Evolutionary conservation across 495 filamentous ascomycete species (phyloP).

Genomic region (Annulohypoxylon maeteangense): DNA sequence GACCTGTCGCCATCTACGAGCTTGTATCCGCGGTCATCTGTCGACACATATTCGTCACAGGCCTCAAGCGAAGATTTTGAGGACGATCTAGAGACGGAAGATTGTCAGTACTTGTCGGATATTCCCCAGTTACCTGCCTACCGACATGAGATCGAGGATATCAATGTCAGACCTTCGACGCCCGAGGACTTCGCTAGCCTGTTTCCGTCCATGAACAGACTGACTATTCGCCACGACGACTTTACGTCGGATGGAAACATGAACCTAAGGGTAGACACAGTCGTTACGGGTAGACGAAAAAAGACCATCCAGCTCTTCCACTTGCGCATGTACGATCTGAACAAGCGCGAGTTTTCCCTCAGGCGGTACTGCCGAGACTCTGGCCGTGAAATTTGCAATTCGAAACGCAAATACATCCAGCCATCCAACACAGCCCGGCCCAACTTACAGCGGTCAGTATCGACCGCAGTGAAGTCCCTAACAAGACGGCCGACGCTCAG

Average conservation of each 20-base stretch:
- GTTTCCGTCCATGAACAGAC: slow-evolving; percentile 83
- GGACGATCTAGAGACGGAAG: slow-evolving; percentile 62
- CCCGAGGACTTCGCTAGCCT: slow-evolving; percentile 85
- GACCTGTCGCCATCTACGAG: slow-evolving; percentile 60
- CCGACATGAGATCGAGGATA: slow-evolving; percentile 66
- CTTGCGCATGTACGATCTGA: slow-evolving; percentile 93
- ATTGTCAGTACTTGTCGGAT: slow-evolving; percentile 53
- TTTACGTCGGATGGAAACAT: slow-evolving; percentile 94
- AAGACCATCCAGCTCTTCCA: slow-evolving; percentile 89
- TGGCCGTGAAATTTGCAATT: slow-evolving; percentile 92
- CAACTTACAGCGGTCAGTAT: slow-evolving; percentile 75
- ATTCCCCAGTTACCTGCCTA: slow-evolving; percentile 68
- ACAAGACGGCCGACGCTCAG: slow-evolving; percentile 66
- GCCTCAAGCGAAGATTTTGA: slow-evolving; percentile 72
- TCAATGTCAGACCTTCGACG: slow-evolving; percentile 76
- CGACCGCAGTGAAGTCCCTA: slow-evolving; percentile 76
- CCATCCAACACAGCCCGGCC: slow-evolving; percentile 52
- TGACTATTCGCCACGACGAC: slow-evolving; percentile 92
- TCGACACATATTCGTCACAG: slow-evolving; percentile 82
- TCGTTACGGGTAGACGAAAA: slow-evolving; percentile 67
- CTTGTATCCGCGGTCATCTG: slow-evolving; percentile 69
- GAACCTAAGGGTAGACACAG: slow-evolving; percentile 91
- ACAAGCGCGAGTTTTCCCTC: slow-evolving; percentile 86
- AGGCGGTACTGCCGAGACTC: slow-evolving; percentile 93
- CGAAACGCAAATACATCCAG: slow-evolving; percentile 74